A percentile compares a stretch with the other conserved stretches of the same genome.
These are phyloP conservation scores for Monosporascus sp. DNA, from an alignment of 2,329 filamentous ascomycete genomes.

Conservation along the genomic window DNA sequence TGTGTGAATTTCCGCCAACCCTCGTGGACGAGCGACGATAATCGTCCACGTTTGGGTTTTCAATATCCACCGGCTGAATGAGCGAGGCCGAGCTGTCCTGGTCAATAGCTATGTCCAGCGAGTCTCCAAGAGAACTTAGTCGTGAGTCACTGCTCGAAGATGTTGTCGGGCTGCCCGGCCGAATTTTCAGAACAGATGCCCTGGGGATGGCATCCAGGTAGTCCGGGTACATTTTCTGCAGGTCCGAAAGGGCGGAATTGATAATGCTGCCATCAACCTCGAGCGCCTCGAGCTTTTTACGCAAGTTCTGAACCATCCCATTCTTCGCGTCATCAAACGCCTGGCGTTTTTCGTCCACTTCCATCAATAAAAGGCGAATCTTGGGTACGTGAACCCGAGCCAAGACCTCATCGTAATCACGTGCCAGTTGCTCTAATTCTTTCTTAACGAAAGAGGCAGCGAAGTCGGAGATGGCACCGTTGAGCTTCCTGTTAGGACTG, in stretches of 20 bases:
- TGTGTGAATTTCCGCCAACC: slow-evolving; percentile 7
- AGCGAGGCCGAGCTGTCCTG: slow-evolving; percentile 4
- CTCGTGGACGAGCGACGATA: slow-evolving; percentile 4
- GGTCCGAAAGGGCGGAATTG: slow-evolving; percentile 14
- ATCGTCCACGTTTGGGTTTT: neutral
- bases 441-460: slow-evolving; percentile 20
- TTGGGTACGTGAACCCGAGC: slow-evolving; percentile 20
- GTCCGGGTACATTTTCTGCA: slow-evolving; percentile 15
- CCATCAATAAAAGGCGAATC: slow-evolving; percentile 17
- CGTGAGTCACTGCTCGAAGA: slow-evolving; percentile 14
- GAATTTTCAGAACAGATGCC: slow-evolving; percentile 15
- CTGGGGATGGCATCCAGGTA: slow-evolving; percentile 17
- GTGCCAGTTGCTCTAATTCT: slow-evolving; percentile 18
- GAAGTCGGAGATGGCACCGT: slow-evolving; percentile 20
- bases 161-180: slow-evolving; percentile 10
- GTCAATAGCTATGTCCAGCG: neutral
- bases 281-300: slow-evolving; percentile 17
- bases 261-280: slow-evolving; percentile 15
- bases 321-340: slow-evolving; percentile 19
- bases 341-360: slow-evolving; percentile 20
- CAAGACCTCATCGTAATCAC: slow-evolving; percentile 19
- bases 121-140: slow-evolving; percentile 4
- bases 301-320: slow-evolving; percentile 15
- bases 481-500: slow-evolving; percentile 14
- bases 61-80: slow-evolving; percentile 1